Base-by-base conservation (phyloP, 306 rosid species). In the Ormosia semicastrata region DNA sequence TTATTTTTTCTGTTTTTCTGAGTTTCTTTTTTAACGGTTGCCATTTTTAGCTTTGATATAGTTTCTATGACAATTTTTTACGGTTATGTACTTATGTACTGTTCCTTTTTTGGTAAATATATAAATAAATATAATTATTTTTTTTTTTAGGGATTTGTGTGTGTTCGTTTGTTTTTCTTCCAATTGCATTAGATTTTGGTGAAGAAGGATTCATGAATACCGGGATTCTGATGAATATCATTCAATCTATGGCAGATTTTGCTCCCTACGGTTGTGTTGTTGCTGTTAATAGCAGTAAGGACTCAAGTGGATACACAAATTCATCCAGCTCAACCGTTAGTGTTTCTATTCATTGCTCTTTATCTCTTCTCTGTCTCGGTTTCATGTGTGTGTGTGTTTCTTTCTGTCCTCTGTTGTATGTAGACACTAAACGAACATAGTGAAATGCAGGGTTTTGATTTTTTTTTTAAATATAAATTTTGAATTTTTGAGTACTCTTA, bases 281-380 rank as follows among this genome's bases (percentile, higher is more conserved):
- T 93, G 88, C 88, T 95, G 83, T 87, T 95, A 66, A 91, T 89
- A 82, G 94, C 91, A 4, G 89, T 95, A 40, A 87, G 99, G 91
- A 95, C 91, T 8, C 90, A 53, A 75, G 99, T 88, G 36, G 98
- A 93, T 88, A 95, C 97, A 0, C 91, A 90, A 79, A 91, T 95
- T 88, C 99, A 95, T 83, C 94, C 92, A 8, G 88, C 89, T 37
- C 89, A 93, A 75, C 90, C 95, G 99, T 95, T 40, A 90, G 99
- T 87, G 33, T 59, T 73, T 79, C 53, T 74, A 41, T 79, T 72
- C 50, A 75, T 75, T 41, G 66, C 77, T 62, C 53, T 44, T 77
- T 64, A 12, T 70, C 8, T 54, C 17, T 24, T 40, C 58, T 52
- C 4, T 76, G 15, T 67, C 46, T 70, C 15, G 5, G 11, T 44